phyloP scores from a whole-genome alignment of 1,284 basidiomycete genomes.

The Singerocomus rubriflavus region DNA sequence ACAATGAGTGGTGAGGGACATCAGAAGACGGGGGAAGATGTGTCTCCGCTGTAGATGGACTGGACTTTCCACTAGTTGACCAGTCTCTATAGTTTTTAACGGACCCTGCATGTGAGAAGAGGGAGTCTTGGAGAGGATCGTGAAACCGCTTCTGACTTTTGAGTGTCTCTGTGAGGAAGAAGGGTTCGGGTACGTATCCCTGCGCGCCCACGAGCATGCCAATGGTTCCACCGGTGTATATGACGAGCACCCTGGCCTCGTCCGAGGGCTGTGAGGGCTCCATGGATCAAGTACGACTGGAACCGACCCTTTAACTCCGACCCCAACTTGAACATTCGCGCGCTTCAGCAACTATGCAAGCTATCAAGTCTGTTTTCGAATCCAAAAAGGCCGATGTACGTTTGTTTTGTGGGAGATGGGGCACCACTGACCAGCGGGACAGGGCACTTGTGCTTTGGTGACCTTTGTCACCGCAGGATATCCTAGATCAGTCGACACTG shows the following conservation, averaged over 20 bases:
- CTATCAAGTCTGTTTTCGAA: constrained; percentile 72
- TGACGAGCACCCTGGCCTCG: constrained; percentile 77
- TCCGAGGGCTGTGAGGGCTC: constrained; percentile 49
- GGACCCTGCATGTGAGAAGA: constrained; percentile 70
- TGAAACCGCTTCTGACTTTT: constrained; percentile 81
- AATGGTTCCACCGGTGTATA: constrained; percentile 85
- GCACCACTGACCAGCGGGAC: constrained; percentile 31
- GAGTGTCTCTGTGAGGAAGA: constrained; percentile 81
- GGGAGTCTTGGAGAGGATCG: constrained; percentile 77
- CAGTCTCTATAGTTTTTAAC: constrained; percentile 74
- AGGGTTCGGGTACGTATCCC: constrained; percentile 86
- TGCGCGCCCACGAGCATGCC: constrained; percentile 80
- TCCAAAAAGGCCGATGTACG: constrained; percentile 64
- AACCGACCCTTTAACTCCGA: constrained; percentile 8
- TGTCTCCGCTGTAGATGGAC: constrained; percentile 33
- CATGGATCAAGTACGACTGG: constrained; percentile 36
- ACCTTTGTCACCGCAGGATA: constrained; percentile 93
- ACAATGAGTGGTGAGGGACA: constrained; percentile 47
- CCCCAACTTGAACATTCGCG: background rate
- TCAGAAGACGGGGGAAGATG: constrained; percentile 19
- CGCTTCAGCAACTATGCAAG: constrained; percentile 56
- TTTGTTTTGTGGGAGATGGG: background rate
- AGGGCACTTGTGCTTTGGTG: constrained; percentile 75
- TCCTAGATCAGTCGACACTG: constrained; percentile 76
- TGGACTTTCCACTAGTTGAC: constrained; percentile 57